Base-by-base conservation (phyloP, 352 stramenopile genomes). In the Pythium chondricola region DNA sequence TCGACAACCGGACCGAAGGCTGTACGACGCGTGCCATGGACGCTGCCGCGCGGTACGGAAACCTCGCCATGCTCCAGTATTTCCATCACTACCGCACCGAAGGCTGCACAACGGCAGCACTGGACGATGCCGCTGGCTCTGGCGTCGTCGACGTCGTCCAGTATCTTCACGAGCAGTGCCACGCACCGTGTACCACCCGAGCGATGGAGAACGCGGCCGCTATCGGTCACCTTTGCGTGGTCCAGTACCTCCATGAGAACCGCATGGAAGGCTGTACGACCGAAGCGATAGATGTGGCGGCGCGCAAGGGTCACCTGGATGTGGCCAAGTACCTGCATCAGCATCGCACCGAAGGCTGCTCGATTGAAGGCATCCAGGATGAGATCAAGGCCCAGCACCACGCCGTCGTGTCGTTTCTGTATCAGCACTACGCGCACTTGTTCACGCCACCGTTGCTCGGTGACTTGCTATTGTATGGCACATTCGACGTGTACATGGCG, bases 11-110 rank as follows among this genome's bases (percentile, higher is more conserved):
- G 32, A 30, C 22, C 4, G 50, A 58, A 33, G 42, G 50, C 17
- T 58, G 50, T 16, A 58, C 50, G 41, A 45, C 50, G 5, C 32
- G 27, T 26, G 42, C 50, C 1, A 58, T 58, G 50, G 50, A 58
- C 41, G 26, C 31, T 11, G 50, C 50, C 10, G 41, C 35, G 8
- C 14, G 14, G 8, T 37, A 56, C 18, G 29, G 10, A 11, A 25
- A 56, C 39, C 10, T 42, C 22, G 20, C 30, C 18, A 38, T 43
- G 32, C 32, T 42, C 18, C 6, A 10, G 43, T 65, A 50, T 22
- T 43, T 65, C 4, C 43, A 58, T 21, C 18, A 41, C 20, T 25
- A 59, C 29, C 56, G 56, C 2, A 29, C 14, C 2, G 56, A 63
- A 49, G 56, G 56, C n/a, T 63, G 56, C 32, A 55, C 44, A 13